Base-by-base conservation (phyloP, 2,329 filamentous ascomycete species). In the Chaetomium sp. region DNA sequence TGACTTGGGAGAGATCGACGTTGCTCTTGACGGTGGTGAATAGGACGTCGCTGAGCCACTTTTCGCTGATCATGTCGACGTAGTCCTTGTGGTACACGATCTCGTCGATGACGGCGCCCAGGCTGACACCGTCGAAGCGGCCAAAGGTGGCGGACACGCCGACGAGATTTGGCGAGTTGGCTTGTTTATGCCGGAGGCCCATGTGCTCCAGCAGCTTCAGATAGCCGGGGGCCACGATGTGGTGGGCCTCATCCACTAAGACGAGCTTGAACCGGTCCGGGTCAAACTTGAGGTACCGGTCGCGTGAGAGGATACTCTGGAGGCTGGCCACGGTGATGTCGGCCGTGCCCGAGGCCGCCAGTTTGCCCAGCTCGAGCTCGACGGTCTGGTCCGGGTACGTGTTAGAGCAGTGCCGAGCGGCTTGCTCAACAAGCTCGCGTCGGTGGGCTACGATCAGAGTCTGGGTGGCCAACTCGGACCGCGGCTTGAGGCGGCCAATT, bases 301-400 rank as follows among this genome's bases (percentile, higher is more conserved):
- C 81, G 10, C 82, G 81, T 5, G 89, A 95, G 6, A 79, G 82
- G 63, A 99, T 84, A 69, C 89, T 96, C 66, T 87, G 85, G 38
- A 99, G 80, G 37, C 92, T 96, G 45, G 92, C 94, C 51, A 99
- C 80, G 7, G 92, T 96, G 63, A 99, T 96, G 70, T 99, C 92
- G 54, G 91, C 92, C 1, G 74, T 71, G 6, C 92, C 92, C 3
- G 85, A 86, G 2, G 92, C 88, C 63, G 87, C 85, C 48, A 82
- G 74, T 45, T 79, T 81, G 37, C 88, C 91, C 91, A 97, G 95
- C 70, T 99, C 94, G 54, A 99, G 85, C 59, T 97, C 92, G 44
- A 97, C 83, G 4, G 71, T 81, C 69, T 90, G 90, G 43, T 82
- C 72, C 0, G 92, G 92, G 65, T 99, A 97, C 4, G 89, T 83